Evolutionary conservation across 208 protist genomes (phyloP).

Genomic region (Phytomonas sp.): DNA sequence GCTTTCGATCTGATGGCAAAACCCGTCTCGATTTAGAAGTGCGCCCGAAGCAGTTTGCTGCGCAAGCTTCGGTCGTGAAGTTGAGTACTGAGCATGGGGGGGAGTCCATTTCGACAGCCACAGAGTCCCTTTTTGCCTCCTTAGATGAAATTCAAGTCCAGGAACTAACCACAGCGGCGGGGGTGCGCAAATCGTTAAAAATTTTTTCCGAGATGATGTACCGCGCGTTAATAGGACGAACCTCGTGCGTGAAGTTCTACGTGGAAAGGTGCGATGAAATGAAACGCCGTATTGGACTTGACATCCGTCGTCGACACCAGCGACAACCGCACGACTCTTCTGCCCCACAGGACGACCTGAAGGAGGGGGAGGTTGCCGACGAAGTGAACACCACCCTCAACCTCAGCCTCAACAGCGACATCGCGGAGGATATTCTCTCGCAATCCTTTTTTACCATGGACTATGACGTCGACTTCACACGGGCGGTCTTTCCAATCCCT

Average conservation of each 20-base stretch:
- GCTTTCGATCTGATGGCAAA: slow-evolving; percentile 28
- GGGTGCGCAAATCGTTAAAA: slow-evolving; percentile 60
- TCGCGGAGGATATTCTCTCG: slow-evolving; percentile 18
- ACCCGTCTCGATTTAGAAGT: slow-evolving; percentile 21
- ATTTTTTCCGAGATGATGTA: slow-evolving; percentile 72
- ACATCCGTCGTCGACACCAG: background rate
- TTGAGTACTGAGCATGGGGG: background rate
- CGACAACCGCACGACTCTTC: background rate
- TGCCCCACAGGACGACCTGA: background rate
- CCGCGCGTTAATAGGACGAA: slow-evolving; percentile 60
- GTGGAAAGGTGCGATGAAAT: slow-evolving; percentile 72
- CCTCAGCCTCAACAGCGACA: slow-evolving; percentile 10
- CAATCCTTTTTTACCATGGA: slow-evolving; percentile 72
- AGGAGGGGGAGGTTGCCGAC: background rate
- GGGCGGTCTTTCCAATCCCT: slow-evolving; percentile 73
- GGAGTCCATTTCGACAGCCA: background rate
- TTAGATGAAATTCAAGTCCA: slow-evolving; percentile 14
- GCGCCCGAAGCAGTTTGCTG: background rate
- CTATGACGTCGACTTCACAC: slow-evolving; percentile 86
- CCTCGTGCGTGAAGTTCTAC: slow-evolving; percentile 55
- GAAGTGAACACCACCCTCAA: background rate
- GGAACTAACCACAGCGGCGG: slow-evolving; percentile 54
- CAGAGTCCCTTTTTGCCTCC: background rate
- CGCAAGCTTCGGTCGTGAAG: background rate
- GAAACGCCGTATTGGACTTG: slow-evolving; percentile 42